Base-by-base conservation (phyloP, 2,329 filamentous ascomycete genomes). In the Fusarium citri region DNA sequence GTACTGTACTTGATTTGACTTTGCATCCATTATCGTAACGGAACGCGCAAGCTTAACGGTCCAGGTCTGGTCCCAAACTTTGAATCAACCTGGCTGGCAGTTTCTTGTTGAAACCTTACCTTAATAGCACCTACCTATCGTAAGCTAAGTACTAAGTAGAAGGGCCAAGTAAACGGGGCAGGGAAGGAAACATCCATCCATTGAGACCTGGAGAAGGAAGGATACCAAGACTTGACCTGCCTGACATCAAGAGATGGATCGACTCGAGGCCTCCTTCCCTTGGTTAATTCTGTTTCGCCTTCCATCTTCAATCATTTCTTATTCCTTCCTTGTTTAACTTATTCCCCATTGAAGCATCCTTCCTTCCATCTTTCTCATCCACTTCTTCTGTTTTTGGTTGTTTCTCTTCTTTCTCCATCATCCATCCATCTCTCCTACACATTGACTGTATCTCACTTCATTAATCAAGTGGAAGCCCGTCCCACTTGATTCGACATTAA, bases 251-350 rank as follows among this genome's bases (percentile, higher is more conserved):
- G 45, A 57, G 60, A 48, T 34, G 53, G 53, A 65, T 66, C 56
- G 46, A 63, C 64, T 68, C 64, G 62, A 67, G 64, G 63, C 63
- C 50, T 67, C 64, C 56, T 66, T 56, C 56, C 26, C 50, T 67
- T 50, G 45, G 46, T 37, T 51, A 26, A 53, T 58, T 58, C 45
- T 61, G 40, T 43, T 57, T 61, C 45, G 45, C 45, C 43, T 43
- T 59, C 34, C 42, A 40, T 58, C 37, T 53, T 25, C 15, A 37
- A 40, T 50, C 43, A 54, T 26, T 34, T 57, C 46, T 56, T 23
- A 22, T 26, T 45, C 48, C 57, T 42, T 59, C 34, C 37, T 66
- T 61, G 43, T 55, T 66, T 53, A 51, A 51, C 50, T 55, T 16
- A 23, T 50, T 65, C 23, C 25, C 56, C 15, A 45, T 34, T 25